phyloP scores from a whole-genome alignment of 352 stramenopile species.

The Salisapilia sapeloensis region DNA sequence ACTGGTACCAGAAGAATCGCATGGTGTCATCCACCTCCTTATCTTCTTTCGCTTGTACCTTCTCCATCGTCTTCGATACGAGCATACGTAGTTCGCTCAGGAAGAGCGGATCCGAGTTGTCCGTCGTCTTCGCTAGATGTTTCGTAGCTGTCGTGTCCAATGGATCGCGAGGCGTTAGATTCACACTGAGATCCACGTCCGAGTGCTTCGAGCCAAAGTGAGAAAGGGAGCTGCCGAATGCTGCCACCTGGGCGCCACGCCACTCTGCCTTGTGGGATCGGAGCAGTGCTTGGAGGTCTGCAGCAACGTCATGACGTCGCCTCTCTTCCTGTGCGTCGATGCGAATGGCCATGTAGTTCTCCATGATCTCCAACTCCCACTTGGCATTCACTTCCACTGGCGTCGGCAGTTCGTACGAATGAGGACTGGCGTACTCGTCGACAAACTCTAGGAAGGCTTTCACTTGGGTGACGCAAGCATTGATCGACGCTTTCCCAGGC shows the following conservation, averaged over 20 bases:
- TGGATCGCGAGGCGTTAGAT: conserved; percentile 8
- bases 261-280: conserved; percentile 24
- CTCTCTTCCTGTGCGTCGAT: conserved; percentile 2
- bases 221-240: conserved; percentile 68
- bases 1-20: no score
- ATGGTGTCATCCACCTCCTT: no score
- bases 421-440: conserved; percentile 4
- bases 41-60: no score
- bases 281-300: conserved; percentile 23
- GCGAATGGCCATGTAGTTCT: not conserved
- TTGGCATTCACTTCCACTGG: not conserved
- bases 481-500: not conserved
- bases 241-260: conserved; percentile 22
- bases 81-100: no score
- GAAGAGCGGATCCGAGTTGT: no score
- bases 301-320: conserved; percentile 9
- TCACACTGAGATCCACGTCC: conserved; percentile 63
- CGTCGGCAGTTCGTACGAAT: not conserved
- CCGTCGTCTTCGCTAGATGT: not conserved
- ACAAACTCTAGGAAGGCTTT: conserved; percentile 34
- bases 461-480: conserved; percentile 8
- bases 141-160: not conserved
- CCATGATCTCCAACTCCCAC: not conserved
- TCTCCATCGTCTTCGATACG: no score
- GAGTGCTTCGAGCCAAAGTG: conserved; percentile 51